These are phyloP conservation scores for Wallacemonas rigidus DNA, from an alignment of 208 protist species.

Conservation along the genomic window DNA sequence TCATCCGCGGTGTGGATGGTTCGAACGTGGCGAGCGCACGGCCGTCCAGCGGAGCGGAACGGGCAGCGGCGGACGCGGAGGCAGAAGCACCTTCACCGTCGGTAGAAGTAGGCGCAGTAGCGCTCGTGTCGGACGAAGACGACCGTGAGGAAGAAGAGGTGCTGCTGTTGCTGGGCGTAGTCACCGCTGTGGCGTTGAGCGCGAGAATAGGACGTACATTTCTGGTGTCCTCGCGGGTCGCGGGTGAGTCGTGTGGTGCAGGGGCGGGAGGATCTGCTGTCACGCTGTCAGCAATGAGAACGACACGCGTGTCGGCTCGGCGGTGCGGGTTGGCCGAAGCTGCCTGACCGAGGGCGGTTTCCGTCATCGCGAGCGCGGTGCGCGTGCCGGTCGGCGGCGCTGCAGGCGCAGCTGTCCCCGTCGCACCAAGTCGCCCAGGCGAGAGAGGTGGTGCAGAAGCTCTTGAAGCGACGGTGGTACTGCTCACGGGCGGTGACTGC, in stretches of 20 bases:
- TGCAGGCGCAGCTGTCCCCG: background rate
- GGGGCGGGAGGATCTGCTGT: too few species aligned
- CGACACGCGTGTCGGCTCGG: constrained; percentile 4
- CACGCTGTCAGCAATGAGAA: background rate
- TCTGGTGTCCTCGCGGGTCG: too few species aligned
- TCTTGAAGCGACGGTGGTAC: too few species aligned
- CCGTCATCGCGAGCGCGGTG: background rate
- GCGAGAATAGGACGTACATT: too few species aligned
- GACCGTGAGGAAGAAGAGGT: too few species aligned
- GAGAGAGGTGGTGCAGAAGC: background rate
- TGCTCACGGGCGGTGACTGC: too few species aligned
- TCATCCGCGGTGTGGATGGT: background rate
- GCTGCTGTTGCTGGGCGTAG: too few species aligned
- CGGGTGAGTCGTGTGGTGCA: too few species aligned
- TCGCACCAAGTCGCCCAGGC: background rate
- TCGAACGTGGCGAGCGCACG: background rate
- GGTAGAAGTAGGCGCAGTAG: too few species aligned
- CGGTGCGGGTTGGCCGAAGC: background rate
- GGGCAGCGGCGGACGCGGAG: background rate
- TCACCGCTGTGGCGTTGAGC: too few species aligned
- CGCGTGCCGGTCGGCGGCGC: background rate
- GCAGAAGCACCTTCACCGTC: too few species aligned
- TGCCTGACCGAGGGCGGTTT: background rate
- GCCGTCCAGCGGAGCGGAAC: background rate
- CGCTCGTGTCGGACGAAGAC: too few species aligned